Evolutionary conservation across 306 rosid species (phyloP).

Genomic region (Hippophae gyantsensis): DNA sequence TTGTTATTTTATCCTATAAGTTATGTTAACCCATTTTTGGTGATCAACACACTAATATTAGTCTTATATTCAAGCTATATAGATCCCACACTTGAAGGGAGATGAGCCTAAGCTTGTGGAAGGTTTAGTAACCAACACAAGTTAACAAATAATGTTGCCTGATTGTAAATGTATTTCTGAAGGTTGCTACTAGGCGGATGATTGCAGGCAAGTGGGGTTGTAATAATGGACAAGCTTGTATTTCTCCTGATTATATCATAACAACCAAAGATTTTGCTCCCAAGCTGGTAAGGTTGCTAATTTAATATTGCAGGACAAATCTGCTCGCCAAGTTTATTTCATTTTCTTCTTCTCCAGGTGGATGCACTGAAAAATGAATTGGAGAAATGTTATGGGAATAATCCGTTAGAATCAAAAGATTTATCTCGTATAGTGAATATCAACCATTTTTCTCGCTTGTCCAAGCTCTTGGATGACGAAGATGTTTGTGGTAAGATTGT

Average conservation of each 20-base stretch:
- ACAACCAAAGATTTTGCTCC: slow-evolving; percentile 81
- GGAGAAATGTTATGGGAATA: slow-evolving; percentile 69
- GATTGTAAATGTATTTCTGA: slow-evolving; percentile 13
- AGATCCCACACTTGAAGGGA: too few species aligned
- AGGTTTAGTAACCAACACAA: too few species aligned
- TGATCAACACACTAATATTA: too few species aligned
- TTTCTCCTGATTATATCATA: slow-evolving; percentile 72
- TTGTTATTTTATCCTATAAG: too few species aligned
- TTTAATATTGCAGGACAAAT: slow-evolving; percentile 9
- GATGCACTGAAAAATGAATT: slow-evolving; percentile 65
- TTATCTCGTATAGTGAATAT: slow-evolving; percentile 81
- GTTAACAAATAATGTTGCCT: background rate
- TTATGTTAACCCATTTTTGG: too few species aligned
- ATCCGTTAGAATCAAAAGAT: slow-evolving; percentile 76
- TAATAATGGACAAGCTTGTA: slow-evolving; percentile 93
- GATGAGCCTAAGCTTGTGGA: too few species aligned
- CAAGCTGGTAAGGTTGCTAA: slow-evolving; percentile 51
- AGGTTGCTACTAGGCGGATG: slow-evolving; percentile 80
- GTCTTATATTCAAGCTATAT: too few species aligned
- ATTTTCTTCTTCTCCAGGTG: slow-evolving; percentile 40
- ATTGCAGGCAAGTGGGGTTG: slow-evolving; percentile 89
- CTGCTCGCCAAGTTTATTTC: slow-evolving; percentile 5
- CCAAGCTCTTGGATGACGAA: slow-evolving; percentile 80
- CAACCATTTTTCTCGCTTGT: slow-evolving; percentile 74
- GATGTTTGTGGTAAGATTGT: slow-evolving; percentile 76